Base-by-base conservation (phyloP, 208 protist genomes). In the Vickermania ingenoplastis region DNA sequence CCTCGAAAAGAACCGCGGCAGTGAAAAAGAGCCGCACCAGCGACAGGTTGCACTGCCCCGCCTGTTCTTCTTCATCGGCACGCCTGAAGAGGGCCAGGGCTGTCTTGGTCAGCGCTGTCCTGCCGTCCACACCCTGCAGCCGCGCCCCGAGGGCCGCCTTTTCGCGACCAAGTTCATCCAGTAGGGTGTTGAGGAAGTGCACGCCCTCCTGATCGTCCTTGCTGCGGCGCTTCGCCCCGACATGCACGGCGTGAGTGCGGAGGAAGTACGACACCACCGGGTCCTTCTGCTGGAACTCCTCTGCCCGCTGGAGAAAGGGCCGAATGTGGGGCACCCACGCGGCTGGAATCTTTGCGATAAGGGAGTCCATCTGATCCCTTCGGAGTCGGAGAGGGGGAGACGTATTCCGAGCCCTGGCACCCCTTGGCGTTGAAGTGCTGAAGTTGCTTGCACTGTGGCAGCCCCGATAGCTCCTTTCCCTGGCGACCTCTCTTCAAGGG, bases 61-160 rank as follows among this genome's bases (percentile, higher is more conserved):
- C 76, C 23, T 80, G 71, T 66, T 93, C 86, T 30, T 65, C 78
- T 49, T 90, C 81, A 56, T 93, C 86, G n/a, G 83, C 86, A n/a
- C 66, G 63, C 3, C 76, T 41, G 51, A 93, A 93, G 22, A 93
- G 63, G 73, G 78, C 82, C 17, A 93, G 62, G 1, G 75, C 86
- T 24, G 66, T 73, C 23, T 72, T 66, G 3, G 83, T 90, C 21
- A 93, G 62, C 22, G 82, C 60, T 0, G 81, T 89, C 3, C 80
- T 71, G n/a, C 83, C 83, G 31, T 85, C 76, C 2, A 71, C 65
- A 7, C 59, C 68, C 4, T 67, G 60, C 13, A 89, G 65, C 23
- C 71, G 53, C 3, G 27, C 7, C 2, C 53, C 63, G n/a, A 91
- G 70, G 0, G 26, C 36, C 45, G 69, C 52, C 45, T 78, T 77